A percentile compares a stretch with the other conserved stretches of the same genome.
phyloP scores from a whole-genome alignment of 805 yeast genomes.

The Starmerella kuoi region DNA sequence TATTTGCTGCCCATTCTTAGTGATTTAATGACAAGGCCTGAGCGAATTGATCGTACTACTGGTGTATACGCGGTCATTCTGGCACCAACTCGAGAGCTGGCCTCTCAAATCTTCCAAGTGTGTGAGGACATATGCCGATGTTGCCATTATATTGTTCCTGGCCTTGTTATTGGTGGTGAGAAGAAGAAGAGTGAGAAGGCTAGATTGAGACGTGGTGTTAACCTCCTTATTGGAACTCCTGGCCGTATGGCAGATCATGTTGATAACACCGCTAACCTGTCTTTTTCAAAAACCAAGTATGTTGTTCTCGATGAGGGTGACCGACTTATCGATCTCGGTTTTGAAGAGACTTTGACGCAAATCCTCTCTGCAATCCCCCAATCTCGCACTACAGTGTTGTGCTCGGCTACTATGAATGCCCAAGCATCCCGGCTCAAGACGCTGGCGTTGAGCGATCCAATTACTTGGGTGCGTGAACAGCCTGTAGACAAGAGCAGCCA shows the following conservation, averaged over 20 bases:
- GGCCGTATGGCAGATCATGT: conserved; percentile 92
- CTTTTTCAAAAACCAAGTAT: conserved; percentile 64
- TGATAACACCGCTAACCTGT: conserved; percentile 70
- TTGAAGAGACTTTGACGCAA: conserved; percentile 79
- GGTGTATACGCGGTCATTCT: conserved; percentile 84
- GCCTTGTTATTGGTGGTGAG: conserved; percentile 95
- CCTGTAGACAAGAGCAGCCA: conserved; percentile 21
- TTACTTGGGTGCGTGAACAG: conserved; percentile 40
- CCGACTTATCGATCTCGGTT: conserved; percentile 86
- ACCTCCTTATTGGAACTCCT: conserved; percentile 93
- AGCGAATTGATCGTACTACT: conserved; percentile 26
- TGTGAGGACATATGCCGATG: conserved; percentile 59
- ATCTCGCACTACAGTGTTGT: conserved; percentile 62
- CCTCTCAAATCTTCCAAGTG: conserved; percentile 76
- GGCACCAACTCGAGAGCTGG: conserved; percentile 92
- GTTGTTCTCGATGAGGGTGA: conserved; percentile 96
- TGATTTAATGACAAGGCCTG: conserved; percentile 44
- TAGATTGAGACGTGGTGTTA: conserved; percentile 86
- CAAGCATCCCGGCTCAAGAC: conserved; percentile 73
- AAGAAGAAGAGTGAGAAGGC: conserved; percentile 96
- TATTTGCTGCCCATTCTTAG: conserved; percentile 75
- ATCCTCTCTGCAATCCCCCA: conserved; percentile 55
- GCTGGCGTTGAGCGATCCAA: conserved; percentile 59
- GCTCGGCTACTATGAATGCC: conserved; percentile 88
- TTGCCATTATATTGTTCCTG: conserved; percentile 85